A percentile compares a stretch with the other conserved stretches of the same genome.
Conservation (phyloP, 306 rosid genomes). For the Inga oerstediana region DNA sequence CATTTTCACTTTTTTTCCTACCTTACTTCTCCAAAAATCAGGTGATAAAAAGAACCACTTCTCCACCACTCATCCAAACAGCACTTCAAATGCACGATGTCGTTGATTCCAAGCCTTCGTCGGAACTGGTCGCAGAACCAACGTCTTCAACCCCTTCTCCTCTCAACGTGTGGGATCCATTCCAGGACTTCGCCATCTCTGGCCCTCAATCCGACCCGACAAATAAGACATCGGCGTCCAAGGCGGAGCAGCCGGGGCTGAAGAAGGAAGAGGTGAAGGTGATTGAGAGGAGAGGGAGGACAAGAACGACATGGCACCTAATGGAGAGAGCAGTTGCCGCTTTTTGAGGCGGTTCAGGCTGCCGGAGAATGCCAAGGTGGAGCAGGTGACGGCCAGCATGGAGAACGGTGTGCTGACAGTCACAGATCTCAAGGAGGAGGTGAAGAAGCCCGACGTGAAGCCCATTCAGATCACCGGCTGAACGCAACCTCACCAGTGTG, state of each 20-base stretch:
- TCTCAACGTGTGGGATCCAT: constrained; percentile 38
- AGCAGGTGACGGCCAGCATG: constrained; percentile 30
- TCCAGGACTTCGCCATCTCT: constrained; percentile 18
- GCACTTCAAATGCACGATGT: constrained; percentile 14
- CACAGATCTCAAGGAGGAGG: constrained; percentile 37
- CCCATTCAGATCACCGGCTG: constrained; percentile 42
- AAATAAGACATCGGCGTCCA: constrained; percentile 34
- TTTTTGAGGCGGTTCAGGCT: constrained; percentile 45
- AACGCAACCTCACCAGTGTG: background rate
- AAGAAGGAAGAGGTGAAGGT: constrained; percentile 51
- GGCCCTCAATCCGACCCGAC: background rate
- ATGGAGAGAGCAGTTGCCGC: constrained; percentile 40
- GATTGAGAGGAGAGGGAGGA: constrained; percentile 43
- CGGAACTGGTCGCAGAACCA: constrained; percentile 39
- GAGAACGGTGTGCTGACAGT: constrained; percentile 48
- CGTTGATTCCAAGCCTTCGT: constrained; percentile 48
- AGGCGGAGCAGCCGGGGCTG: constrained; percentile 39
- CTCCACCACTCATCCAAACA: no score
- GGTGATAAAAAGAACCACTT: no score
- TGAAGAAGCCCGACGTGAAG: constrained; percentile 36
- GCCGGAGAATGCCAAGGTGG: constrained; percentile 46
- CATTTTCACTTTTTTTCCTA: no score
- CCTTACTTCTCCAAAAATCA: no score
- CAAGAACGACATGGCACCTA: constrained; percentile 46
- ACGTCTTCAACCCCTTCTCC: constrained; percentile 41